Percentiles rank a stretch among this genome's conserved stretches.
Conservation (phyloP, 1,284 basidiomycete genomes). For the Leccinum variabile region DNA sequence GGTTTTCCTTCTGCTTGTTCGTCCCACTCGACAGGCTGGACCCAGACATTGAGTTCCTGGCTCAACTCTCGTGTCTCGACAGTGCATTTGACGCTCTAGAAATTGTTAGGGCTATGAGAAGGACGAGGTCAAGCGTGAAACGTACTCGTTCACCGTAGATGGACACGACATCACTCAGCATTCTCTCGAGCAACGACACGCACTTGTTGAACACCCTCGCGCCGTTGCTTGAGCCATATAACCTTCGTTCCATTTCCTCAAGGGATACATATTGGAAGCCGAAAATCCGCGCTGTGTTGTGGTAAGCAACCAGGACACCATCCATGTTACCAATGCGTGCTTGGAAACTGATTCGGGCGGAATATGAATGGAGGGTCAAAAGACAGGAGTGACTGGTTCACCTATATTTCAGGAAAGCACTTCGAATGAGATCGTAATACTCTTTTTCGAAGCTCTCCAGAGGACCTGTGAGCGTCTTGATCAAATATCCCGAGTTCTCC, state of each 20-base stretch:
- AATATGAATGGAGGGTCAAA: background rate
- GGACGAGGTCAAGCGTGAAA: conserved; percentile 2
- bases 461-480: conserved; percentile 60
- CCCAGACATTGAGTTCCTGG: conserved; percentile 57
- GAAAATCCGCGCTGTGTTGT: conserved; percentile 87
- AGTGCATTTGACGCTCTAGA: conserved; percentile 54
- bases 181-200: conserved; percentile 69
- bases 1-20: conserved; percentile 32
- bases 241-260: conserved; percentile 81
- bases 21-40: conserved; percentile 59
- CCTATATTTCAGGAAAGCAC: conserved; percentile 95
- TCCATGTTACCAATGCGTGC: conserved; percentile 97
- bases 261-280: conserved; percentile 95
- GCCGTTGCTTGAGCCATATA: conserved; percentile 67
- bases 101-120: too few species aligned
- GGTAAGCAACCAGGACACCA: conserved; percentile 93
- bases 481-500: conserved; percentile 79
- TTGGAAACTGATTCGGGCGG: conserved; percentile 67
- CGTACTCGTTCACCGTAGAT: conserved; percentile 70
- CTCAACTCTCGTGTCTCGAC: conserved; percentile 53
- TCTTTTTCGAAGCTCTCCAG: conserved; percentile 84
- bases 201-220: conserved; percentile 79
- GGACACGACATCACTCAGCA: conserved; percentile 60
- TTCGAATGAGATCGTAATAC: conserved; percentile 90
- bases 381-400: conserved; percentile 29